Evolutionary conservation across 208 protist species (phyloP).

Genomic region (Crithidia bombi): DNA sequence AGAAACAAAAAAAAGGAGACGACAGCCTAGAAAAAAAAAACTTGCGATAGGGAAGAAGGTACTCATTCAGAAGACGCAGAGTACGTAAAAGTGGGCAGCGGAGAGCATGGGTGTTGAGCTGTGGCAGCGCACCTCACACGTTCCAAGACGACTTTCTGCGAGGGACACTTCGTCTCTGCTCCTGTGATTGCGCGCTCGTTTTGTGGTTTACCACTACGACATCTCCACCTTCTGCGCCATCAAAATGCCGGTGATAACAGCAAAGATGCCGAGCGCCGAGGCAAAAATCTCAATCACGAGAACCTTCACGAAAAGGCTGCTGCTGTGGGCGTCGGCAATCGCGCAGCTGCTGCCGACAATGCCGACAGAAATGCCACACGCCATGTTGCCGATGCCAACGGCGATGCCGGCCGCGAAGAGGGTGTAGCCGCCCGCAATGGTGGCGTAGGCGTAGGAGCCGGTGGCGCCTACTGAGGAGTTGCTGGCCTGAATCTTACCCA

Average conservation of each 20-base stretch:
- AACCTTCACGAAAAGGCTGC: constrained; percentile 97
- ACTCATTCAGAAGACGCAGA: background rate
- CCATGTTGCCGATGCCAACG: constrained; percentile 96
- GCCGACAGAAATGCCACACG: constrained; percentile 95
- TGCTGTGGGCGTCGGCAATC: constrained; percentile 95
- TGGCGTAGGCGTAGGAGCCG: constrained; percentile 57
- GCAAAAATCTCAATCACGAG: constrained; percentile 99
- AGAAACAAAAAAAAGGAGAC: constrained; percentile 11
- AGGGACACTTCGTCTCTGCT: too few species aligned
- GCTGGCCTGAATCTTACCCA: constrained; percentile 87
- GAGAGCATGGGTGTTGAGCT: too few species aligned
- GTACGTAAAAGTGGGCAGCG: too few species aligned
- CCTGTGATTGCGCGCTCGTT: background rate
- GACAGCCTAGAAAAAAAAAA: constrained; percentile 5
- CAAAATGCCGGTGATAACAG: constrained; percentile 98
- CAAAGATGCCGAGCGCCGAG: constrained; percentile 97
- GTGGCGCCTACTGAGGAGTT: constrained; percentile 41
- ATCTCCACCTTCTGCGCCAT: constrained; percentile 90
- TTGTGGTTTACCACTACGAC: constrained; percentile 31
- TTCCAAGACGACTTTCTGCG: too few species aligned
- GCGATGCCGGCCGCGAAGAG: constrained; percentile 95
- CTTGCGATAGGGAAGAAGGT: background rate
- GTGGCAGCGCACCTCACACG: background rate
- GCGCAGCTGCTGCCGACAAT: constrained; percentile 96
- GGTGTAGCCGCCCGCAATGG: constrained; percentile 83